These are phyloP conservation scores for Kondoa malvinella DNA, from an alignment of 768 basidiomycete species.

Conservation along the genomic window DNA sequence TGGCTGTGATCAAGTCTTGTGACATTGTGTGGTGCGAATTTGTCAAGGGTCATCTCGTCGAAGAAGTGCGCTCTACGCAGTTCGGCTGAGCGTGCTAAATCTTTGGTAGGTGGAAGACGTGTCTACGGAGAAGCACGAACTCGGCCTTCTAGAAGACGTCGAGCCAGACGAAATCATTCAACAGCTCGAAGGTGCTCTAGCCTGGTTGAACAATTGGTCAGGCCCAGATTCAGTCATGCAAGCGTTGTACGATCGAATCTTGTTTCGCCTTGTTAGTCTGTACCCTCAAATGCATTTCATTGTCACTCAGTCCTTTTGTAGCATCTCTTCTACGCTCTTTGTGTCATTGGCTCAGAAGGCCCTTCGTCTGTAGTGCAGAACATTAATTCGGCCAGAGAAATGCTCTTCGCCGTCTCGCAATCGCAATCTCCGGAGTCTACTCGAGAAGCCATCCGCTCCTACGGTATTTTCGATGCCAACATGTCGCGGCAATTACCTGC, in stretches of 20 bases:
- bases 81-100: neutral
- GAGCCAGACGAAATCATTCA: constrained; percentile 2
- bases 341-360: neutral
- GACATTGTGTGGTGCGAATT: constrained; percentile 4
- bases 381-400: neutral
- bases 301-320: neutral
- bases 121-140: neutral
- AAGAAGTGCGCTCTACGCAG: neutral
- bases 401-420: neutral
- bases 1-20: neutral
- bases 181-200: neutral
- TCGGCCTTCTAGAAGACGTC: neutral
- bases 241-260: neutral
- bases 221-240: neutral
- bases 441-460: neutral
- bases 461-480: constrained; percentile 3
- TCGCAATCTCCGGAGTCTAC: neutral
- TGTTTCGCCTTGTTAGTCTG: neutral
- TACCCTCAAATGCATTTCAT: neutral
- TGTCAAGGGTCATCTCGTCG: constrained; percentile 1
- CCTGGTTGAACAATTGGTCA: neutral
- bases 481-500: neutral
- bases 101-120: neutral
- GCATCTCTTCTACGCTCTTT: neutral
- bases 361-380: neutral